Base-by-base conservation (phyloP, 2,329 filamentous ascomycete species). In the Tolypocladium tundrense region DNA sequence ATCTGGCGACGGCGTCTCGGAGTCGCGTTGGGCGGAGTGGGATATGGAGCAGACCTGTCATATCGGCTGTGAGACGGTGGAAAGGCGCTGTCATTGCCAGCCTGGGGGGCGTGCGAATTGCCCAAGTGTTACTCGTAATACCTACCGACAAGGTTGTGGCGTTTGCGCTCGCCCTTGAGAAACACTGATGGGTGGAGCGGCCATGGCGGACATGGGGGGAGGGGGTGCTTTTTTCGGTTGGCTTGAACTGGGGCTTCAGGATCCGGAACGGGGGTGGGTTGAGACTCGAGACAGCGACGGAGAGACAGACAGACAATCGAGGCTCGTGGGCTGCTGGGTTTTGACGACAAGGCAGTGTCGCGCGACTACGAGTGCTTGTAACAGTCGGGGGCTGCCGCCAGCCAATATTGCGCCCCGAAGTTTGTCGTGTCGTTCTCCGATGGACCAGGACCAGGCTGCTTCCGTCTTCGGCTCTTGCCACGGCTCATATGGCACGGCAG, bases 21-120 rank as follows among this genome's bases (percentile, higher is more conserved):
- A 48, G 35, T 41, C 53, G 54, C 51, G 27, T 57, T 60, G 62
- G 62, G 58, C 60, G 60, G 58, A 62, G 61, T 63, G 51, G 61
- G 58, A 35, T 57, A 53, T 58, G 62, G 63, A 67, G 65, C 58
- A 70, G 70, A 72, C 70, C 63, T 72, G 69, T 72, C 69, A 71
- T 66, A 70, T 72, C 64, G 62, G 60, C 61, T 66, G 64, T 69
- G 64, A 69, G 64, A 68, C 68, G 63, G 58, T 54, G 54, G 56
- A 57, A 56, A 60, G 48, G 60, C 61, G 62, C 60, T 63, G 63
- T 61, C 64, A 65, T 62, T 65, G 56, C 61, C 51, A 57, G 57
- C 27, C 24, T 35, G 33, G 58, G 48, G 50, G 35, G 56, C 41
- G 56, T 48, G 56, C 40, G 41, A 54, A 43, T 56, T 19, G 24